Conservation (phyloP, 169 alveolate genomes). For the Amoebophrya sp. region DNA sequence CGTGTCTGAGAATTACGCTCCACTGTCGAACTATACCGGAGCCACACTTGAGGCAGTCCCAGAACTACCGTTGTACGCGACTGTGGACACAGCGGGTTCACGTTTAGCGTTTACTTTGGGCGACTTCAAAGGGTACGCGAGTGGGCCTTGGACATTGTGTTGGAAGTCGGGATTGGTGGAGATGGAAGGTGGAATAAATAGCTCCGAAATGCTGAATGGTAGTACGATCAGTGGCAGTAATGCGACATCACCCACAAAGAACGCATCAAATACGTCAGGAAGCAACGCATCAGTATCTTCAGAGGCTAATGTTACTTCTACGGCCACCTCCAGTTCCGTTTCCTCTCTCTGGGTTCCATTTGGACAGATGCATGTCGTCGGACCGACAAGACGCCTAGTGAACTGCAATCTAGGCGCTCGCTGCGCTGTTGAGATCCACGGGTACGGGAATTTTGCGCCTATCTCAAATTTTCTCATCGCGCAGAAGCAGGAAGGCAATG, state of each 20-base stretch:
- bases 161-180: background rate
- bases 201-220: background rate
- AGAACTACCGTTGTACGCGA: background rate
- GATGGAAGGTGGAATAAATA: background rate
- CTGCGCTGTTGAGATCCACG: background rate
- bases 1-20: background rate
- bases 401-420: constrained; percentile 15
- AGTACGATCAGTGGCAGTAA: background rate
- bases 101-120: background rate
- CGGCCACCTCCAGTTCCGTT: too few species aligned
- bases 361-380: background rate
- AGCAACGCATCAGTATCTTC: background rate
- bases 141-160: background rate
- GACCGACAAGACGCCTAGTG: background rate
- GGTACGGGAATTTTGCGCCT: background rate
- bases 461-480: background rate
- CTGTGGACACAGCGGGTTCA: background rate
- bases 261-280: background rate
- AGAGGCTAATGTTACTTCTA: too few species aligned
- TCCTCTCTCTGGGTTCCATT: constrained; percentile 14
- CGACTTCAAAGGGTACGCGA: background rate
- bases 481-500: background rate
- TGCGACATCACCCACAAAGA: background rate
- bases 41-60: background rate
- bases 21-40: background rate